Evolutionary conservation across 257 asterid species (phyloP).

Genomic region (Solanum tarijense): DNA sequence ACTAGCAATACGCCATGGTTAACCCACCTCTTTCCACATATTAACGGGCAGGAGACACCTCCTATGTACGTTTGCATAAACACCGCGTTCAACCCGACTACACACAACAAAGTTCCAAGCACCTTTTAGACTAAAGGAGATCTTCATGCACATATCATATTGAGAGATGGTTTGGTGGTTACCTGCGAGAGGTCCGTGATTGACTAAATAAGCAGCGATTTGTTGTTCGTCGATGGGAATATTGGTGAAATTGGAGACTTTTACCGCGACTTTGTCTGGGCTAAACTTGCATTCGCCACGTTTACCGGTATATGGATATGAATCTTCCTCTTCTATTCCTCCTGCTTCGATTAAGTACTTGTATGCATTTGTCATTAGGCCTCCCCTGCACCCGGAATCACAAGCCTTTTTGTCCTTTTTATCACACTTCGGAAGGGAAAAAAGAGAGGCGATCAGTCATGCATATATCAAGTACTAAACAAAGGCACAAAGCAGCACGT

Average conservation of each 20-base stretch:
- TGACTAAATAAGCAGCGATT: constrained; percentile 61
- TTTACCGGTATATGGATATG: constrained; percentile 67
- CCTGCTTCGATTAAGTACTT: constrained; percentile 61
- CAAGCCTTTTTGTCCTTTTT: constrained; percentile 37
- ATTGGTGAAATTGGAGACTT: constrained; percentile 40
- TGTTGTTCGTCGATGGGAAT: constrained; percentile 49
- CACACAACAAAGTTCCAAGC: background rate
- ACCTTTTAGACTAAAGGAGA: background rate
- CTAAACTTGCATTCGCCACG: constrained; percentile 52
- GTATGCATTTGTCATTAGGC: constrained; percentile 86
- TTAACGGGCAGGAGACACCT: constrained; percentile 78
- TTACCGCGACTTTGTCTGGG: constrained; percentile 40
- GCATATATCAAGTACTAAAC: background rate
- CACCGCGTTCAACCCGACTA: constrained; percentile 71
- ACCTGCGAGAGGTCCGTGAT: constrained; percentile 79
- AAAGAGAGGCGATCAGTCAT: background rate
- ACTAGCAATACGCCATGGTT: constrained; percentile 76
- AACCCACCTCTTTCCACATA: constrained; percentile 45
- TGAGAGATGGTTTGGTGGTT: background rate
- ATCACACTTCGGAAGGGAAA: constrained; percentile 36
- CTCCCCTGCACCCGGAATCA: constrained; percentile 69
- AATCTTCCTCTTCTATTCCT: constrained; percentile 55
- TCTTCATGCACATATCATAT: background rate
- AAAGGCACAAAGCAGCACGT: background rate
- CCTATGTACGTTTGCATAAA: constrained; percentile 88